These are phyloP conservation scores for Pichia phayaonensis DNA, from an alignment of 805 yeast species.

Conservation along the genomic window DNA sequence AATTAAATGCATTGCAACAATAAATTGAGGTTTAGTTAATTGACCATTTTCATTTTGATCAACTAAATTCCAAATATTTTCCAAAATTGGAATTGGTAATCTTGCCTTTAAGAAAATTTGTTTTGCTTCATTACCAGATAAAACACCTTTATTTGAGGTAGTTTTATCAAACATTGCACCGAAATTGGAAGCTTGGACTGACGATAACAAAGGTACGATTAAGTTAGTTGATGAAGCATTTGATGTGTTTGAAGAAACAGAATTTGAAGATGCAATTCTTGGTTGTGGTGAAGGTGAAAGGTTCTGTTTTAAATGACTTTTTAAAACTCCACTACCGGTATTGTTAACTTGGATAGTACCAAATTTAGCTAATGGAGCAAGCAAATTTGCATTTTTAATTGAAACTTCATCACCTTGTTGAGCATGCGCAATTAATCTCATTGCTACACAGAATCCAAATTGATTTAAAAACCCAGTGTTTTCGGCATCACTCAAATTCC, in stretches of 20 bases:
- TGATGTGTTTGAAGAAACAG: constrained; percentile 27
- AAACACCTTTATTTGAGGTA: constrained; percentile 38
- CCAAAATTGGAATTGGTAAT: constrained; percentile 67
- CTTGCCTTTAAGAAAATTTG: constrained; percentile 85
- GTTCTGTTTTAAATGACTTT: constrained; percentile 13
- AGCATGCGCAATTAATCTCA: constrained; percentile 83
- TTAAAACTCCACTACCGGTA: constrained; percentile 27
- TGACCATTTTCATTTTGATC: constrained; percentile 72
- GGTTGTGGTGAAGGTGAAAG: constrained; percentile 7
- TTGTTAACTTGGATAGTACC: constrained; percentile 29
- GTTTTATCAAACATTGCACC: constrained; percentile 69
- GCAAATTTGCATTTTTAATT: constrained; percentile 39
- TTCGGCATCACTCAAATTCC: constrained; percentile 90
- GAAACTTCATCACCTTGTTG: constrained; percentile 62
- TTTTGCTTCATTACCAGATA: constrained; percentile 76
- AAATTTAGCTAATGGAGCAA: constrained; percentile 64
- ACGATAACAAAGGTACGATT: constrained; percentile 46
- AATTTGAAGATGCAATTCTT: constrained; percentile 31
- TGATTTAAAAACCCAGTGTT: constrained; percentile 80
- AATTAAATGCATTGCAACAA: constrained; percentile 91
- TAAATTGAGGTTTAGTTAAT: constrained; percentile 66
- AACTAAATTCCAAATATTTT: constrained; percentile 83
- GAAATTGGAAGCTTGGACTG: constrained; percentile 55
- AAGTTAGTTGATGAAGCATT: constrained; percentile 12
- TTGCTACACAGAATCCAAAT: constrained; percentile 73